Conservation (phyloP, 768 basidiomycete species). For the Trametes cubensis region DNA sequence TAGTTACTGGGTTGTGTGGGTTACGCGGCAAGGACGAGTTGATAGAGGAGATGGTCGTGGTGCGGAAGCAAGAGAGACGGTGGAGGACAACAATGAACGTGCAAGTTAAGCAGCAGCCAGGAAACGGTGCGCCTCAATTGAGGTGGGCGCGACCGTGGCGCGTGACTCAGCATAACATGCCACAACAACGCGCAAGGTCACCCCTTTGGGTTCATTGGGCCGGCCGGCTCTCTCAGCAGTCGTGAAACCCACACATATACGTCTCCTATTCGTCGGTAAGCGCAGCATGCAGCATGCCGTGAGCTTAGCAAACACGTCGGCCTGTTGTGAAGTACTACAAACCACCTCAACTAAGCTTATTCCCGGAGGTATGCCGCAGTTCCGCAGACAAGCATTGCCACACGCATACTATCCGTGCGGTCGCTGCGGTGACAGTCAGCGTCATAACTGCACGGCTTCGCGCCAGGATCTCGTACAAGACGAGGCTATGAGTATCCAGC, state of each 20-base stretch:
- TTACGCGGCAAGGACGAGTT: not conserved
- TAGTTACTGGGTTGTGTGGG: not conserved
- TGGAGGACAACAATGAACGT: constrained; percentile 24
- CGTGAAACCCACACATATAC: not conserved
- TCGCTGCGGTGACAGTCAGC: too few species aligned
- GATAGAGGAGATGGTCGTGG: constrained; percentile 15
- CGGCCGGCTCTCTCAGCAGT: not conserved
- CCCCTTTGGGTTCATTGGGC: constrained; percentile 17
- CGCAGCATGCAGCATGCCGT: too few species aligned
- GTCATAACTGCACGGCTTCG: too few species aligned
- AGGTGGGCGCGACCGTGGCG: constrained; percentile 25
- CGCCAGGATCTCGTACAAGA: too few species aligned
- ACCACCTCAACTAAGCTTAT: too few species aligned
- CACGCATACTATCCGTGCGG: too few species aligned
- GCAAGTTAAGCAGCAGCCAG: constrained; percentile 21
- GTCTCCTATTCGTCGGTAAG: not conserved
- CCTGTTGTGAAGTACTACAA: too few species aligned
- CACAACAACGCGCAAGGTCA: constrained; percentile 28
- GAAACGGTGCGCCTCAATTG: constrained; percentile 25
- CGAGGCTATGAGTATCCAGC: too few species aligned
- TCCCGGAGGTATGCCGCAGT: not conserved
- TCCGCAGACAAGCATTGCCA: not conserved
- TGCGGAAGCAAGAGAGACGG: constrained; percentile 22
- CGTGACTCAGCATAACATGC: constrained; percentile 31
- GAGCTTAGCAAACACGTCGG: not conserved